These are phyloP conservation scores for Sphaerulina populicola DNA, from an alignment of 2,329 filamentous ascomycete genomes.

Conservation along the genomic window DNA sequence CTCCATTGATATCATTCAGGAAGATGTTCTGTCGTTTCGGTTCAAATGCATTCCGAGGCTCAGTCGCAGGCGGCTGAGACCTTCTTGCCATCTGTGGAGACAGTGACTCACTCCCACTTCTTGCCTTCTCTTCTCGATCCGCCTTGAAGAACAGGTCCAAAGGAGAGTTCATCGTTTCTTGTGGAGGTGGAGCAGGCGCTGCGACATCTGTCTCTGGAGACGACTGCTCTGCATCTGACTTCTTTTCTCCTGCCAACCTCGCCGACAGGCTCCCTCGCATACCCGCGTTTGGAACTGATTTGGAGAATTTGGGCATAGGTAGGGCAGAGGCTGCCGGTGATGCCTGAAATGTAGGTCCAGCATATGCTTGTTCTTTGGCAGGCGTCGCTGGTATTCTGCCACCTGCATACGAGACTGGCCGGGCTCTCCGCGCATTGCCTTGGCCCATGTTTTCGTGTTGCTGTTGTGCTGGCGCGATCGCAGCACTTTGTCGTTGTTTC, in stretches of 20 bases:
- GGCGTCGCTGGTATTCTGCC: constrained; percentile 36
- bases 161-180: constrained; percentile 56
- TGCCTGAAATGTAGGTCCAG: constrained; percentile 87
- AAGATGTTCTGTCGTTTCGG: constrained; percentile 51
- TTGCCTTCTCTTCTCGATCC: constrained; percentile 63
- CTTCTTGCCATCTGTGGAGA: constrained; percentile 43
- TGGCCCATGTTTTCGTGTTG: constrained; percentile 20
- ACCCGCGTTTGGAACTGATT: constrained; percentile 60
- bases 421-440: constrained; percentile 27
- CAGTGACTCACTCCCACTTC: constrained; percentile 47
- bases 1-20: constrained; percentile 59
- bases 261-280: constrained; percentile 39
- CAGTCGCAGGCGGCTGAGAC: constrained; percentile 27
- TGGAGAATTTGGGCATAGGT: constrained; percentile 83
- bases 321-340: constrained; percentile 85
- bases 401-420: constrained; percentile 36
- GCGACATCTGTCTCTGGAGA: constrained; percentile 41
- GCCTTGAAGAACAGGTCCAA: constrained; percentile 86
- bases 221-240: constrained; percentile 40
- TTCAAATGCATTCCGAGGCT: constrained; percentile 22
- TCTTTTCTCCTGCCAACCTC: constrained; percentile 41
- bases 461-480: constrained; percentile 9
- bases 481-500: constrained; percentile 21
- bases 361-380: constrained; percentile 57
- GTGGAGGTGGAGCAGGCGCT: constrained; percentile 39